phyloP scores from a whole-genome alignment of 2,329 filamentous ascomycete genomes.

The Ophiognomonia clavigignenti-juglandacearum region DNA sequence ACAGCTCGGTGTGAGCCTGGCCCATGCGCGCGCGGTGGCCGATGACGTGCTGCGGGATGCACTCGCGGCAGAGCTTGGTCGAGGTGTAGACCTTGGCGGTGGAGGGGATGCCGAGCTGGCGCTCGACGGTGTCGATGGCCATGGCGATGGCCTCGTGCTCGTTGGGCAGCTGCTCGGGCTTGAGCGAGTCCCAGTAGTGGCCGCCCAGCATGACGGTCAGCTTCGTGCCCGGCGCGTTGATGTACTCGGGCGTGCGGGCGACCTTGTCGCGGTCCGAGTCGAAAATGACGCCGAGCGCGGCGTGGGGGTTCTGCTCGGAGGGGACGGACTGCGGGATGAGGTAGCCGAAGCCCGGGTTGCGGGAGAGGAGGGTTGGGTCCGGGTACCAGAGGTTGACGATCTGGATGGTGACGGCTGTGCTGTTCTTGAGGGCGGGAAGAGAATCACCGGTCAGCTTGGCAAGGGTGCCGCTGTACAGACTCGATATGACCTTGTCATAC shows the following conservation, averaged over 20 bases:
- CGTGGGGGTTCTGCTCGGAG: conserved; percentile 26
- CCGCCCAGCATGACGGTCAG: conserved; percentile 93
- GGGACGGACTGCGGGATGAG: conserved; percentile 67
- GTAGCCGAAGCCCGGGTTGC: conserved; percentile 78
- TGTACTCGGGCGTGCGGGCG: conserved; percentile 19
- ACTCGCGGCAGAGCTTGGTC: conserved; percentile 58
- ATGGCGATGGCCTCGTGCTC: conserved; percentile 63
- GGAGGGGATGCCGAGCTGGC: conserved; percentile 66
- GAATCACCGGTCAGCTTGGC: conserved; percentile 29
- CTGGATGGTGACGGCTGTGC: conserved; percentile 72
- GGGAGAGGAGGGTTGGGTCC: conserved; percentile 54
- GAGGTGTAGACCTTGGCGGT: conserved; percentile 50
- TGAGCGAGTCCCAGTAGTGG: conserved; percentile 72
- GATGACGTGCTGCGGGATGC: conserved; percentile 86
- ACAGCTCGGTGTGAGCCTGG: conserved; percentile 49
- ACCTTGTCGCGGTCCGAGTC: conserved; percentile 59
- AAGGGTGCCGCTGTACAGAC: conserved; percentile 49
- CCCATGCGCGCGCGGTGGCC: conserved; percentile 66
- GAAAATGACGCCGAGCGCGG: conserved; percentile 79
- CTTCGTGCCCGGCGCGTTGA: conserved; percentile 60
- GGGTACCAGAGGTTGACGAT: conserved; percentile 87
- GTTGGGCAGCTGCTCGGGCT: conserved; percentile 47
- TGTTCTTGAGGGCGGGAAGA: conserved; percentile 45
- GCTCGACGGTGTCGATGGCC: conserved; percentile 63
- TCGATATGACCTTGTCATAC: conserved; percentile 60